These are phyloP conservation scores for Quercus lobata DNA, from an alignment of 331 rosid species.

Conservation along the genomic window DNA sequence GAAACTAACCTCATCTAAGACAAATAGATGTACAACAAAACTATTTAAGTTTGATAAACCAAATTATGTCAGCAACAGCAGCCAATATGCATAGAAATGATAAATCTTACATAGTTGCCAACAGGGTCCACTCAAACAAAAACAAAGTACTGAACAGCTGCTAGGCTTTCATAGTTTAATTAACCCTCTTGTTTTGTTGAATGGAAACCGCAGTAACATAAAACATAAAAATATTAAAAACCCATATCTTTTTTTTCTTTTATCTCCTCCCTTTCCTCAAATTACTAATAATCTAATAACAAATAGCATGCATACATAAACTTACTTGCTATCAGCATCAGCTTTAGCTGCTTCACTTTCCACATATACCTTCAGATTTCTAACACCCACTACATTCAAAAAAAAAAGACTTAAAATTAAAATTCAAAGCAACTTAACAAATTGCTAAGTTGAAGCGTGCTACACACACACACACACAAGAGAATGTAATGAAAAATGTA, in stretches of 20 bases:
- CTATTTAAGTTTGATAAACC: background rate
- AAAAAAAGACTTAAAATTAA: no score
- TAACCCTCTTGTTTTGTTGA: no score
- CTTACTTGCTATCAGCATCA: constrained; percentile 38
- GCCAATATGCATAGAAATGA: background rate
- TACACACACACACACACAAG: background rate
- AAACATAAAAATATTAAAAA: no score
- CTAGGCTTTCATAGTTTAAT: no score
- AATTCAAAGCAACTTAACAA: background rate
- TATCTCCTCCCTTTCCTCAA: background rate
- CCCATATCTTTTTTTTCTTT: background rate
- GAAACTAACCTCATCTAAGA: background rate
- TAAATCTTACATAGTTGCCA: background rate
- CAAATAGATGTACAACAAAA: background rate
- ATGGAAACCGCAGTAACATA: no score
- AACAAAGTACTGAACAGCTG: background rate
- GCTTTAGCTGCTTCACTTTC: constrained; percentile 39
- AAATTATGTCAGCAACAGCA: background rate
- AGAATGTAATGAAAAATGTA: background rate
- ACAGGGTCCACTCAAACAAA: background rate
- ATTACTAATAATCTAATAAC: background rate
- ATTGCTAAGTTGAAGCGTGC: background rate
- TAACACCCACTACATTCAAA: constrained; percentile 27
- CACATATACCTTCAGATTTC: constrained; percentile 47
- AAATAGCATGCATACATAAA: background rate